phyloP scores from a whole-genome alignment of 2,329 filamentous ascomycete genomes.

The Furcasterigmium furcatum region DNA sequence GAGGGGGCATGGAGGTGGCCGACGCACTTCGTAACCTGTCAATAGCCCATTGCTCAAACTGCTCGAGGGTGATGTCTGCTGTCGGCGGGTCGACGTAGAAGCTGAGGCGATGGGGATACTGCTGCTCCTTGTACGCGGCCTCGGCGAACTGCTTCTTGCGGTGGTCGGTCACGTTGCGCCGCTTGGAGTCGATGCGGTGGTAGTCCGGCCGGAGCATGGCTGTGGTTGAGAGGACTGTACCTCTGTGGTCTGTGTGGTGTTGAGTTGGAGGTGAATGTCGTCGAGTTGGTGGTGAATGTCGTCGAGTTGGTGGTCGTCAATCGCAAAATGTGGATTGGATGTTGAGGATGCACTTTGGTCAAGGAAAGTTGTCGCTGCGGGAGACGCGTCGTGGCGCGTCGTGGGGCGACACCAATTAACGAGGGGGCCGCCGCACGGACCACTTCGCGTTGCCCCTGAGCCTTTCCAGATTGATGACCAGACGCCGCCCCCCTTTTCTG shows the following conservation, averaged over 20 bases:
- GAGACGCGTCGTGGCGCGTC: conserved; percentile 31
- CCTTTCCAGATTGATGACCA: no score
- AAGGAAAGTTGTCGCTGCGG: conserved; percentile 8
- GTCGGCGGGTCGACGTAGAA: conserved; percentile 88
- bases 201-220: conserved; percentile 47
- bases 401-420: conserved; percentile 9
- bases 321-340: conserved; percentile 1
- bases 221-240: conserved; percentile 1
- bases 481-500: no score
- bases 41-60: conserved; percentile 99
- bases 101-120: conserved; percentile 85
- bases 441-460: no score
- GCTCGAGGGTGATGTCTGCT: conserved; percentile 89
- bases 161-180: conserved; percentile 72
- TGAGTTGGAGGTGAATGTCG: background rate
- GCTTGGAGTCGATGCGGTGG: conserved; percentile 63
- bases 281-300: background rate
- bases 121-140: conserved; percentile 70
- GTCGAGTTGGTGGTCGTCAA: conserved; percentile 1
- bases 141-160: conserved; percentile 85
- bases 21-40: conserved; percentile 73
- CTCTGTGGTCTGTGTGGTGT: background rate
- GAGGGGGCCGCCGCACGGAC: no score
- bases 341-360: conserved; percentile 1
- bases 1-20: background rate